Base-by-base conservation (phyloP, 768 basidiomycete species). In the Cystofilobasidium bisporidii region DNA sequence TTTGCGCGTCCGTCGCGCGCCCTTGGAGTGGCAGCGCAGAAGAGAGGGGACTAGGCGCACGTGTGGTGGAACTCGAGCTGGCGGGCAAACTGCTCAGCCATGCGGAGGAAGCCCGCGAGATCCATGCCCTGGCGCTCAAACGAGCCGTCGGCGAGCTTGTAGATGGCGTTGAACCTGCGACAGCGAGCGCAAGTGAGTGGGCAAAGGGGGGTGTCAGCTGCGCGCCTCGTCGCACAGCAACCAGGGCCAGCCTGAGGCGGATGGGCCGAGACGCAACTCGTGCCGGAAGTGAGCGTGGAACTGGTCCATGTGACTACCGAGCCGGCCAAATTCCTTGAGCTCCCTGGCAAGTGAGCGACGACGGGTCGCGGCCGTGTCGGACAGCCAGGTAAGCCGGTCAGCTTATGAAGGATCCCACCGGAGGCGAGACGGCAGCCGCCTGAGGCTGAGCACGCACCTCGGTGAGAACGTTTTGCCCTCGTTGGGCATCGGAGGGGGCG, bases 251-350 rank as follows among this genome's bases (percentile, higher is more conserved):
- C n/a, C n/a, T n/a, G n/a, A n/a, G n/a, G n/a, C n/a, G n/a, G n/a
- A n/a, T n/a, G n/a, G n/a, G n/a, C 8, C 6, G 30, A 26, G 32
- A 60, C 64, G 28, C n/a, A 15, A 61, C 65, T 58, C 41, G 32
- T 67, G 65, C 15, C 65, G 24, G 50, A 67, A 67, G n/a, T 67
- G 32, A 47, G 57, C 36, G 24, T 67, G 65, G 36, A 67, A 67
- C 17, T 33, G 40, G 11, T 67, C 65, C 65, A 67, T 67, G 30
- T 47, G 20, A 3, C 1, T 36, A 18, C 65, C 65, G 11, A 67
- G 28, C 10, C 65, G 22, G 12, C 53, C 65, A 57, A 67, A 67
- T 60, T 67, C 65, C 30, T 57, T 61, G 18, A 48, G 38, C 50
- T 67, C 65, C 65, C 43, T 43, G 9, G 10, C 10, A 41, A 17